Evolutionary conservation across 2,329 filamentous ascomycete species (phyloP), one percentile per base, ranked within the genome.

Genomic region (Colletotrichum sp.): DNA sequence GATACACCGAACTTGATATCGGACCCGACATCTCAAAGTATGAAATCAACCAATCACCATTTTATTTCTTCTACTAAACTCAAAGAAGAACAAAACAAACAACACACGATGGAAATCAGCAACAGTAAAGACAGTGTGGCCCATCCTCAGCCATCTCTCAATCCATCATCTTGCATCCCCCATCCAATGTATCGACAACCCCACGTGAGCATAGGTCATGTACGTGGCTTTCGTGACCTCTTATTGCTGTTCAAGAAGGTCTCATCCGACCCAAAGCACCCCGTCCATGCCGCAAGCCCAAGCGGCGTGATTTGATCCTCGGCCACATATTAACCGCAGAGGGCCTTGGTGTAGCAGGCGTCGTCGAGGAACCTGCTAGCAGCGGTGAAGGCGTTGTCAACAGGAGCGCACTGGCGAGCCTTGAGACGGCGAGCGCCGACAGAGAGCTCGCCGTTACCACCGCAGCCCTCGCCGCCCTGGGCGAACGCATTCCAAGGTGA

Each of bases 161-260:
- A 21, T 13, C 6, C 43, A 21, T 7, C 43, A 52, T 7, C n/a
- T 13, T 52, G n/a, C n/a, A 21, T 13, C 3, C 43, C 43, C 10
- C 0, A 7, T 21, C 3, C n/a, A 52, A 7, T 1, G 43, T 1
- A 52, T 48, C n/a, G n/a, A 48, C 43, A 21, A 48, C n/a, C 10
- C 1, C 3, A 1, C 0, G 18, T 7, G 10, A 48, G 10, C 0
- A 7, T 7, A 13, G n/a, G 1, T 13, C 18, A 48, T 21, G n/a
- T 48, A 48, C 10, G 43, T 48, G 43, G 8, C 6, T 10, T 13
- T 52, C 43, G 2, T 13, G 43, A 52, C 6, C 43, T 52, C 4
- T 4, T 21, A 7, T 48, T 21, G 43, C 10, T 13, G 43, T 5
- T 13, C n/a, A 13, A 7, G 1, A 52, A 52, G n/a, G 43, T 1